A percentile compares a stretch with the other conserved stretches of the same genome.
These are phyloP conservation scores for Colletotrichum higginsianum DNA, from an alignment of 2,329 filamentous ascomycete genomes.

Conservation along the genomic window DNA sequence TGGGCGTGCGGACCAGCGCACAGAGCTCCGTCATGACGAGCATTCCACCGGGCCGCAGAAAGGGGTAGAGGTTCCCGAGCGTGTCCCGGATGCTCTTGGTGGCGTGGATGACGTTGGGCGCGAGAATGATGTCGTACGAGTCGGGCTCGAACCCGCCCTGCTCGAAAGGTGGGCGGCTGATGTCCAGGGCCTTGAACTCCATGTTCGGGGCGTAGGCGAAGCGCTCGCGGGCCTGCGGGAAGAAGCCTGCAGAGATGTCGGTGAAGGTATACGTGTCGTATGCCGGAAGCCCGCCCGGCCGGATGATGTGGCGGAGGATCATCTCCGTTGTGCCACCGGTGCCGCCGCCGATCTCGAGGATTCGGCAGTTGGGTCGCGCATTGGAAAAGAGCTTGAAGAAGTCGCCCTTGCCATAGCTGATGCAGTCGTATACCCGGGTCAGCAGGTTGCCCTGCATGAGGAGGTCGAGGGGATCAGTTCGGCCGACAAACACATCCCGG, in stretches of 20 bases:
- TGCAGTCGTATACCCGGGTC: conserved; percentile 10
- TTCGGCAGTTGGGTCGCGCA: conserved; percentile 54
- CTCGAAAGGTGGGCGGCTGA: conserved; percentile 43
- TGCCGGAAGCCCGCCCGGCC: not conserved
- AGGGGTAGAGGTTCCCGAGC: conserved; percentile 43
- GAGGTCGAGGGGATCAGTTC: conserved; percentile 48
- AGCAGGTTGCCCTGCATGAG: conserved; percentile 47
- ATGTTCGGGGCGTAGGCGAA: conserved; percentile 44
- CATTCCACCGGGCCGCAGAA: conserved; percentile 52
- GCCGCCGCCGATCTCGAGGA: conserved; percentile 38
- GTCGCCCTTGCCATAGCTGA: not conserved
- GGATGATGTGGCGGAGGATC: not conserved
- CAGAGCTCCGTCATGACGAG: conserved; percentile 42
- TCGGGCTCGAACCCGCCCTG: conserved; percentile 46
- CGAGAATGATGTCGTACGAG: conserved; percentile 49
- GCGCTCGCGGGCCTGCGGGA: conserved; percentile 47
- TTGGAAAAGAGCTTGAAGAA: conserved; percentile 44
- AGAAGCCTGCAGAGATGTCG: conserved; percentile 49
- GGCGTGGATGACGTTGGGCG: conserved; percentile 50
- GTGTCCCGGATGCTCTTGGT: conserved; percentile 44
- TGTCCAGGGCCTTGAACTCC: conserved; percentile 48
- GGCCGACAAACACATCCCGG: conserved; percentile 46
- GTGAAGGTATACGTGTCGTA: conserved; percentile 49
- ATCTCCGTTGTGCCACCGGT: conserved; percentile 26
- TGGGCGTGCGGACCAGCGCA: conserved; percentile 42